Base-by-base conservation (phyloP, 176 grass and related monocot species). In the Tillandsia leiboldiana region DNA sequence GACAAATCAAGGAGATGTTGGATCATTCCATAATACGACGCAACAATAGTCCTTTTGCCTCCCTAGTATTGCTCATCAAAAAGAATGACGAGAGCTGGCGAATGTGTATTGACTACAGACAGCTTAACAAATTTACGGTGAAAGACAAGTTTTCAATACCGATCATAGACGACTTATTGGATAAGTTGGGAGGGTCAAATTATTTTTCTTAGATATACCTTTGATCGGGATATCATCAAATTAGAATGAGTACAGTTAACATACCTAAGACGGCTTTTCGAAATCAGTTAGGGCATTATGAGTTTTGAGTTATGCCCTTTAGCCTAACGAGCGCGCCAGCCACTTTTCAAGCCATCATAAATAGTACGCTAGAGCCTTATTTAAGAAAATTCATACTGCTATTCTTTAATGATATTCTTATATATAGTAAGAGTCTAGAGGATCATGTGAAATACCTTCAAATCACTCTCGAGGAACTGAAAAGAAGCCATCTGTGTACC, bases 61-160 rank as follows among this genome's bases (percentile, higher is more conserved):
- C 28, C 2, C 53, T 12, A 2, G 13, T 75, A 0, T 2, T 74
- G 0, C n/a, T 75, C 1, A 58, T 65, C 6, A 64, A 64, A 57
- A 65, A 75, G 47, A 75, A 75, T 11, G 57, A 75, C 50, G 56
- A 12, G 9, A 51, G 13, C 3, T 75, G 58, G 72, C 15, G 33
- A 12, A 63, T 75, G 29, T 75, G 72, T 65, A 20, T 75, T 0
- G 33, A 72, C 14, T 72, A 72, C 15, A 23, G 50, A 20, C 0
- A n/a, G 8, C 5, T 72, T 1, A 72, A 72, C 65, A 27, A 64
- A 1, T 1, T 12, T 1, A 63, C 51, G 0, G n/a, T 73, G 0
- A 63, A 73, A 10, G 53, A 72, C 11, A 73, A 73, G 48, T 63
- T 17, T 5, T 22, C 12, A 0, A 63, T 73, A 26, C 26, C 53